Evolutionary conservation across 768 basidiomycete species (phyloP).

Genomic region (Suillus hirtellus): DNA sequence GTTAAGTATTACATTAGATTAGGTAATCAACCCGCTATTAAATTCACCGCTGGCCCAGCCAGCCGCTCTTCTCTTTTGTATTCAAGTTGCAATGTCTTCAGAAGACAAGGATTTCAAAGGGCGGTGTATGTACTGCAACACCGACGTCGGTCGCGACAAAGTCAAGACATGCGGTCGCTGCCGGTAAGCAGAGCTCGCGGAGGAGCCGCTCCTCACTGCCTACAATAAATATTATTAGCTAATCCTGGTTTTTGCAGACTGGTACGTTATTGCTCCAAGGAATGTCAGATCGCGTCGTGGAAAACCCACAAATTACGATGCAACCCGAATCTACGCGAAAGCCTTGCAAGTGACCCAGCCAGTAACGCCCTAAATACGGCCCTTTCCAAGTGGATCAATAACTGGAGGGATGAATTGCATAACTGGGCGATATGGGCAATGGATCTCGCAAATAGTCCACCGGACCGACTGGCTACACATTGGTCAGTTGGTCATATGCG

Average conservation of each 20-base stretch:
- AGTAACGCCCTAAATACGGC: conserved; percentile 20
- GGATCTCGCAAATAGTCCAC: conserved; percentile 28
- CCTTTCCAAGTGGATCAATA: conserved; percentile 29
- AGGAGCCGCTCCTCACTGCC: background rate
- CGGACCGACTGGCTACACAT: conserved; percentile 28
- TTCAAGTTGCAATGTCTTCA: background rate
- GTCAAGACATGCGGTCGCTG: conserved; percentile 27
- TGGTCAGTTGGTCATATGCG: conserved; percentile 12
- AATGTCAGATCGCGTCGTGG: conserved; percentile 32
- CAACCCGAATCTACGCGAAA: conserved; percentile 14
- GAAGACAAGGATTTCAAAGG: conserved; percentile 25
- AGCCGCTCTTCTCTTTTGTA: background rate
- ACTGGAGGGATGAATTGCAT: conserved; percentile 23
- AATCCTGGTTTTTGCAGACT: conserved; percentile 15
- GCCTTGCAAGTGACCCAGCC: conserved; percentile 17
- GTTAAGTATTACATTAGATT: background rate
- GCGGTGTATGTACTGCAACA: conserved; percentile 25
- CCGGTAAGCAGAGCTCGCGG: conserved; percentile 18
- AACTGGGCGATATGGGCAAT: conserved; percentile 23
- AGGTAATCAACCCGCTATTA: background rate
- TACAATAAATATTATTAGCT: conserved; percentile 3
- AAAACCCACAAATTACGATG: conserved; percentile 28
- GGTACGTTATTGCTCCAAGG: conserved; percentile 32
- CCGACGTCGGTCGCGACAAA: conserved; percentile 24
- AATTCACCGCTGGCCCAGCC: background rate